Conservation (phyloP, 106 monocot genomes). For the Allium sativum region DNA sequence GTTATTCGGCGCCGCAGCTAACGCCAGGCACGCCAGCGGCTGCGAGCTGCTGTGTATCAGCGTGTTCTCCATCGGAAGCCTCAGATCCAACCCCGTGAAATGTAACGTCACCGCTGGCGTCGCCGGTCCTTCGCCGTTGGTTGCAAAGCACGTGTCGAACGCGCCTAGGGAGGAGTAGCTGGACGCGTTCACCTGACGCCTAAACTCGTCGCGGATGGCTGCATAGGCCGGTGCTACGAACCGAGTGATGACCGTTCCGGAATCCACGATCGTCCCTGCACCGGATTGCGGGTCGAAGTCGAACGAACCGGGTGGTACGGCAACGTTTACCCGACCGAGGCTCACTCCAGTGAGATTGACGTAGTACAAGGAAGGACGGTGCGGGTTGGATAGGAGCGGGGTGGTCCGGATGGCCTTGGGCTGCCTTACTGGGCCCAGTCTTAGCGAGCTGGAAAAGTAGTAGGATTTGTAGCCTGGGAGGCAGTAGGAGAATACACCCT, state of each 20-base stretch:
- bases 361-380: constrained; percentile 85
- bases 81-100: constrained; percentile 49
- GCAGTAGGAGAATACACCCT: constrained; percentile 92
- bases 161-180: constrained; percentile 80
- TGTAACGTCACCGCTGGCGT: constrained; percentile 42
- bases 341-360: constrained; percentile 71
- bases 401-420: constrained; percentile 50
- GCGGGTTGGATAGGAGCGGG: constrained; percentile 70
- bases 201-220: constrained; percentile 71
- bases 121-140: background rate
- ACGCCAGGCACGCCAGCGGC: constrained; percentile 65
- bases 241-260: constrained; percentile 85
- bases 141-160: constrained; percentile 77
- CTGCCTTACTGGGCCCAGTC: constrained; percentile 62
- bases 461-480: constrained; percentile 90
- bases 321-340: constrained; percentile 36
- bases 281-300: constrained; percentile 63
- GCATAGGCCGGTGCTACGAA: constrained; percentile 54
- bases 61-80: constrained; percentile 73
- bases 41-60: constrained; percentile 78
- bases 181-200: constrained; percentile 48
- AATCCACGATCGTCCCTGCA: constrained; percentile 82
- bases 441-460: constrained; percentile 91
- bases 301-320: constrained; percentile 23
- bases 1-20: constrained; percentile 51